Conservation (phyloP, 495 filamentous ascomycete species). For the Aspergillus homomorphus region DNA sequence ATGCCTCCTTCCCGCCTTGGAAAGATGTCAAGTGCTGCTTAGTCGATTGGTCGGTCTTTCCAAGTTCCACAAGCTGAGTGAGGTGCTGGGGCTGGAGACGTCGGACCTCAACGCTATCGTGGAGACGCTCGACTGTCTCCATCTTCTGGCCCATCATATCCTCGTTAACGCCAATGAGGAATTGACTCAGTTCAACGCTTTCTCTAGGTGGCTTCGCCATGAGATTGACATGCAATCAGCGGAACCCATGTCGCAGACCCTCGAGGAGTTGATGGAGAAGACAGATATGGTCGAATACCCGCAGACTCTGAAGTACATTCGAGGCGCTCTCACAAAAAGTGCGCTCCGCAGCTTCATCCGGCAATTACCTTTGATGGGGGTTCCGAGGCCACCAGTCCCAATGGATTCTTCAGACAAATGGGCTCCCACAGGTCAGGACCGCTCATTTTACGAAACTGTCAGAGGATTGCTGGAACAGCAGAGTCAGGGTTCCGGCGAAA, state of each 20-base stretch:
- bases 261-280: conserved; percentile 47
- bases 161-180: conserved; percentile 72
- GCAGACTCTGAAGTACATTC: conserved; percentile 50
- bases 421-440: conserved; percentile 38
- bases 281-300: conserved; percentile 45
- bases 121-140: conserved; percentile 70
- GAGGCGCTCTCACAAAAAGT: conserved; percentile 49
- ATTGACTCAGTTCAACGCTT: conserved; percentile 70
- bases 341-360: conserved; percentile 44
- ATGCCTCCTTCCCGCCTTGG: conserved; percentile 81
- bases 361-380: conserved; percentile 41
- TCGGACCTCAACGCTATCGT: conserved; percentile 56
- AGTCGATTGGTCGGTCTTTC: conserved; percentile 83
- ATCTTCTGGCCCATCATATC: conserved; percentile 70
- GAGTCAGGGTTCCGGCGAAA: conserved; percentile 22
- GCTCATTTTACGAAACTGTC: conserved; percentile 49
- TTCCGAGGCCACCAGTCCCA: conserved; percentile 21
- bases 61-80: conserved; percentile 68
- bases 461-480: conserved; percentile 38
- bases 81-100: conserved; percentile 61
- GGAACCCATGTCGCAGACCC: conserved; percentile 44
- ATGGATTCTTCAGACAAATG: conserved; percentile 30
- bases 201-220: conserved; percentile 80
- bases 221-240: conserved; percentile 65
- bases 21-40: conserved; percentile 77